Evolutionary conservation across 1,284 basidiomycete species (phyloP).

Genomic region (Cryptococcus hybrid): DNA sequence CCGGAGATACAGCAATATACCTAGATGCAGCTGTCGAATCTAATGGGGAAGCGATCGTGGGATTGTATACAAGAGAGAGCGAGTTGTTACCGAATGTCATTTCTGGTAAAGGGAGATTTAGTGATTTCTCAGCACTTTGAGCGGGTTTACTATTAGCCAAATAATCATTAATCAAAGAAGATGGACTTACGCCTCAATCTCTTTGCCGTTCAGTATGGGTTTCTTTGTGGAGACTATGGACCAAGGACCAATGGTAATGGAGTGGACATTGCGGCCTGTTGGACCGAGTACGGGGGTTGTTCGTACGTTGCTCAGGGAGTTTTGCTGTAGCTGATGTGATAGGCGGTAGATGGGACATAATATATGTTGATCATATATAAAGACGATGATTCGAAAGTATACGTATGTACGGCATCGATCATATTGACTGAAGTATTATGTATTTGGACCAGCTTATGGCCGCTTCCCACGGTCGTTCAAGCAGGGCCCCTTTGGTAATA

Average conservation of each 20-base stretch:
- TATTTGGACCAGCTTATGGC: too few species aligned
- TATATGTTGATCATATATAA: too few species aligned
- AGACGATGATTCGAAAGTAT: too few species aligned
- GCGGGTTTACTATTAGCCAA: not conserved
- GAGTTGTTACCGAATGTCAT: conserved; percentile 94
- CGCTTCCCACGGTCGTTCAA: too few species aligned
- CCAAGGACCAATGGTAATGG: conserved; percentile 48
- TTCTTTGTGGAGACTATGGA: conserved; percentile 46
- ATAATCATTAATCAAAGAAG: not conserved
- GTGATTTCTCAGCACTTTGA: conserved; percentile 64
- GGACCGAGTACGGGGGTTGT: conserved; percentile 1
- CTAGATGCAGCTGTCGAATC: conserved; percentile 12
- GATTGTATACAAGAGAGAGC: conserved; percentile 58
- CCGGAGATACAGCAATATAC: conserved; percentile 49
- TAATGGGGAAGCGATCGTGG: conserved; percentile 7
- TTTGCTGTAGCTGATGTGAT: too few species aligned
- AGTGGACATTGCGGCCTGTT: conserved; percentile 17
- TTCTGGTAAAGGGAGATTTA: conserved; percentile 85
- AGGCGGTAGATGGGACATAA: too few species aligned
- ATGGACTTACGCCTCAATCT: conserved; percentile 53
- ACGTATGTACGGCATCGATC: too few species aligned
- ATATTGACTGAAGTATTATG: too few species aligned
- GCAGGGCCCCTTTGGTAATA: too few species aligned
- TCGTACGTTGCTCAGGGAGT: too few species aligned
- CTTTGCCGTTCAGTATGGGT: conserved; percentile 52